Evolutionary conservation across 169 alveolate species (phyloP).

Genomic region (Haemoproteus tartakovskyi): DNA sequence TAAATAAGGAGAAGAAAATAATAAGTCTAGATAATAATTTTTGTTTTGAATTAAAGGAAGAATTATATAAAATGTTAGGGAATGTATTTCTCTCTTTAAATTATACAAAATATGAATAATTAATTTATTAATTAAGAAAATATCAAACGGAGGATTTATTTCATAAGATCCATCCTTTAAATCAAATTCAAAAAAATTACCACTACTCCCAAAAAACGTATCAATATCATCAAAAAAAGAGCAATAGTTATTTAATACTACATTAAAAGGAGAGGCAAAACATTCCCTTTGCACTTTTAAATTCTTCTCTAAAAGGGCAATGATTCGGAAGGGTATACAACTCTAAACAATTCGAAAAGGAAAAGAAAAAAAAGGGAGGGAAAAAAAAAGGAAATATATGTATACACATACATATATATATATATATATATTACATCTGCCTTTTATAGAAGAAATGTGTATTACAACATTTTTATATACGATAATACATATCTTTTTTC

Average conservation of each 20-base stretch:
- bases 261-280: slow-evolving; percentile 64
- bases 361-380: neutral
- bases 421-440: no score
- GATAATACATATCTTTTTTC: neutral
- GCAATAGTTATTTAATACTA: slow-evolving; percentile 25
- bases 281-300: slow-evolving; percentile 35
- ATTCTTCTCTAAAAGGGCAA: slow-evolving; percentile 7
- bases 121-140: slow-evolving; percentile 38
- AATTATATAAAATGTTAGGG: slow-evolving; percentile 40
- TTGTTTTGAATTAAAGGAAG: slow-evolving; percentile 26
- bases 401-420: slow-evolving; percentile 1
- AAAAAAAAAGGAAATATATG: slow-evolving; percentile 1
- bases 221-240: slow-evolving; percentile 57
- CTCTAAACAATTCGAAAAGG: slow-evolving; percentile 4
- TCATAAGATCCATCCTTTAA: slow-evolving; percentile 23
- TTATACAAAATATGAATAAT: slow-evolving; percentile 36
- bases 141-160: slow-evolving; percentile 65
- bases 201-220: slow-evolving; percentile 60
- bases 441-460: neutral
- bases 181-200: slow-evolving; percentile 33
- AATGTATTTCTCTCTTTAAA: slow-evolving; percentile 24
- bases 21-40: slow-evolving; percentile 41
- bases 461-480: neutral
- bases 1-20: slow-evolving; percentile 38
- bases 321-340: slow-evolving; percentile 38